Evolutionary conservation across 2,329 filamentous ascomycete species (phyloP).

Genomic region (Paracamarosporium sp.): DNA sequence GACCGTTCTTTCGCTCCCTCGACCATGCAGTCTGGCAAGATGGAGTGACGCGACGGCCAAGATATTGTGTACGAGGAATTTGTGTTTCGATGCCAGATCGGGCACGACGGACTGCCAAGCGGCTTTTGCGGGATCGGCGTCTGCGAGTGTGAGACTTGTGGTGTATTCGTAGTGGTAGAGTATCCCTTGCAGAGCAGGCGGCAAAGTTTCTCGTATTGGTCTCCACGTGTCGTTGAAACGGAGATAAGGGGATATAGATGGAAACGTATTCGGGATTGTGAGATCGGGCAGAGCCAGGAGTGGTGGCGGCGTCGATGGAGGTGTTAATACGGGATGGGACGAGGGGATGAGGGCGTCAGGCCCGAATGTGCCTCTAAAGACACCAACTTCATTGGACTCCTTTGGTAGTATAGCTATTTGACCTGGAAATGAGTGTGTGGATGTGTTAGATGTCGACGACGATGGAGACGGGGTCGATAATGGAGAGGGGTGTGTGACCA

Average conservation of each 20-base stretch:
- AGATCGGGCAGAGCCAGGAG: constrained; percentile 11
- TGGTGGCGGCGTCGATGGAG: neutral
- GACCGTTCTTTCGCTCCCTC: constrained; percentile 15
- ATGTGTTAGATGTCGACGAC: constrained; percentile 4
- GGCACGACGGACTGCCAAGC: constrained; percentile 42
- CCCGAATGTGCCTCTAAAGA: neutral
- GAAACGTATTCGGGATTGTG: constrained; percentile 6
- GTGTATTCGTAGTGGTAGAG: constrained; percentile 44
- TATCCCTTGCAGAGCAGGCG: constrained; percentile 31
- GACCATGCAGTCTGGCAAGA: constrained; percentile 47
- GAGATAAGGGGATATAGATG: constrained; percentile 26
- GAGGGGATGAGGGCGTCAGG: neutral
- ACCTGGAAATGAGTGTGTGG: neutral
- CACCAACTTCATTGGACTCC: neutral
- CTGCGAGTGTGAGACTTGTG: constrained; percentile 37
- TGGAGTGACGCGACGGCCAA: constrained; percentile 56
- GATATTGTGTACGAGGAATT: constrained; percentile 54
- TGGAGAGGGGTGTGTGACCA: neutral
- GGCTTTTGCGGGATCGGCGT: constrained; percentile 37
- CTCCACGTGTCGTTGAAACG: constrained; percentile 38
- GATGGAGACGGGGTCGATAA: constrained; percentile 10
- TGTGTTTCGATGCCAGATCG: constrained; percentile 49
- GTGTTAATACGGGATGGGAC: constrained; percentile 5
- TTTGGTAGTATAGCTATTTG: neutral
- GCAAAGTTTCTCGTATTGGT: constrained; percentile 29